A percentile compares a stretch with the other conserved stretches of the same genome.
Conservation (phyloP, 257 asterid genomes). For the Leptodermis oblonga region DNA sequence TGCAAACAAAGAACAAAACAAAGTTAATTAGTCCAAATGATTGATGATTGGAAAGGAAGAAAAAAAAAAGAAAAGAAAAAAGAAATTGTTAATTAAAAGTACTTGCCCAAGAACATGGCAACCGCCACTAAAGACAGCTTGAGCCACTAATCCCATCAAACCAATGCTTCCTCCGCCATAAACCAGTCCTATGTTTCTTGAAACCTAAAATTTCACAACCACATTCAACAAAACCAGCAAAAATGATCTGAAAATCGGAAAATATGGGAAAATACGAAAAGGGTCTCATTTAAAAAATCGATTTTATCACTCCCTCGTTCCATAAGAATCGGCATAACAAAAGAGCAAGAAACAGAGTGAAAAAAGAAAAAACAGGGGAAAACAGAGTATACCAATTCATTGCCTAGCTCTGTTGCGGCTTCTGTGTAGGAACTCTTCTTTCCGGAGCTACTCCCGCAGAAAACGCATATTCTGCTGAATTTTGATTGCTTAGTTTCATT, state of each 20-base stretch:
- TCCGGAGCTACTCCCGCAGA: conserved; percentile 42
- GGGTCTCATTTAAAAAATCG: no score
- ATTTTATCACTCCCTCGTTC: no score
- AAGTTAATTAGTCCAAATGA: conserved; percentile 2
- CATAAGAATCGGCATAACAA: no score
- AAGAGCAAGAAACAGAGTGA: not conserved
- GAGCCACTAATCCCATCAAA: conserved; percentile 87
- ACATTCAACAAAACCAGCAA: no score
- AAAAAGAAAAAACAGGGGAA: not conserved
- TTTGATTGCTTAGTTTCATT: conserved; percentile 27
- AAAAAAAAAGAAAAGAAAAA: conserved; percentile 18
- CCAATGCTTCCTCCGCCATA: conserved; percentile 99
- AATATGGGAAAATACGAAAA: no score
- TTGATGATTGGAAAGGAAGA: no score
- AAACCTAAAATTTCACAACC: no score
- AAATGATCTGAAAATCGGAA: no score
- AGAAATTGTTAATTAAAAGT: conserved; percentile 28
- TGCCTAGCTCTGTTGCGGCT: conserved; percentile 37
- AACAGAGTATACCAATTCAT: conserved; percentile 25
- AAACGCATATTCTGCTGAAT: conserved; percentile 37
- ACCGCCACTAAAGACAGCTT: conserved; percentile 94
- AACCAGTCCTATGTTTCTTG: conserved; percentile 85
- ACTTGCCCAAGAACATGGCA: conserved; percentile 93
- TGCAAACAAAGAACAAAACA: conserved; percentile 24
- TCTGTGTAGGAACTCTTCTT: conserved; percentile 34